phyloP scores from a whole-genome alignment of 2,329 filamentous ascomycete species.

The Cladosporium colombiae region DNA sequence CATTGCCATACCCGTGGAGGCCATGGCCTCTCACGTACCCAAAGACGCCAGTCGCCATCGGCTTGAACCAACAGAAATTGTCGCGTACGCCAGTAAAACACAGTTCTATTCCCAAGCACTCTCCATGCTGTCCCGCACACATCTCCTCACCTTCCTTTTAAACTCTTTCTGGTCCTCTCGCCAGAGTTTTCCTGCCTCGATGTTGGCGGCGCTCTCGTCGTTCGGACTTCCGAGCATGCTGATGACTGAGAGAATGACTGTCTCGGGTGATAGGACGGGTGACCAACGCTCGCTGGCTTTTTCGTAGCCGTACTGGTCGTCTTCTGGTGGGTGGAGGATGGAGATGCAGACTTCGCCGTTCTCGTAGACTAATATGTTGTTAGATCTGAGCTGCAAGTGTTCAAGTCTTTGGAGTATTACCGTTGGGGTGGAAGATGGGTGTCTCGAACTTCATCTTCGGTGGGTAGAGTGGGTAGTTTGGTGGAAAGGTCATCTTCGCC shows the following conservation, averaged over 20 bases:
- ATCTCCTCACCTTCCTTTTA: constrained; percentile 72
- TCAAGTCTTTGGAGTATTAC: too few relatives aligned
- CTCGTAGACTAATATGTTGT: constrained; percentile 63
- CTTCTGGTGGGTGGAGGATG: constrained; percentile 91
- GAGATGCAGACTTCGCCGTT: constrained; percentile 92
- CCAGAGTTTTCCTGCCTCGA: constrained; percentile 87
- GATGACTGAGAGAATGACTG: constrained; percentile 88
- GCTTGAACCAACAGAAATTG: background rate
- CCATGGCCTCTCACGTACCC: background rate
- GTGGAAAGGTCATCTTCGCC: constrained; percentile 78
- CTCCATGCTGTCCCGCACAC: constrained; percentile 78
- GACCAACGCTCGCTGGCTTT: constrained; percentile 86
- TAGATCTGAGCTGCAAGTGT: too few relatives aligned
- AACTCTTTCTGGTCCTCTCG: constrained; percentile 80
- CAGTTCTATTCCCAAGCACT: constrained; percentile 36
- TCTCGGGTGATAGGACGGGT: constrained; percentile 92
- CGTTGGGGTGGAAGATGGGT: constrained; percentile 92
- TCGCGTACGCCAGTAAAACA: background rate
- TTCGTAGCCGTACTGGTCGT: constrained; percentile 94
- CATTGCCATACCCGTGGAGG: background rate
- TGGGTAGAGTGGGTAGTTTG: constrained; percentile 81
- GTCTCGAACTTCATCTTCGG: constrained; percentile 84
- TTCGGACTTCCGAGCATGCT: constrained; percentile 91
- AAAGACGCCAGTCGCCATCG: constrained; percentile 3
- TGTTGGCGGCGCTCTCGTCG: constrained; percentile 91